Base-by-base conservation (phyloP, 2,329 filamentous ascomycete genomes). In the Rhytidhysteron rufulum region DNA sequence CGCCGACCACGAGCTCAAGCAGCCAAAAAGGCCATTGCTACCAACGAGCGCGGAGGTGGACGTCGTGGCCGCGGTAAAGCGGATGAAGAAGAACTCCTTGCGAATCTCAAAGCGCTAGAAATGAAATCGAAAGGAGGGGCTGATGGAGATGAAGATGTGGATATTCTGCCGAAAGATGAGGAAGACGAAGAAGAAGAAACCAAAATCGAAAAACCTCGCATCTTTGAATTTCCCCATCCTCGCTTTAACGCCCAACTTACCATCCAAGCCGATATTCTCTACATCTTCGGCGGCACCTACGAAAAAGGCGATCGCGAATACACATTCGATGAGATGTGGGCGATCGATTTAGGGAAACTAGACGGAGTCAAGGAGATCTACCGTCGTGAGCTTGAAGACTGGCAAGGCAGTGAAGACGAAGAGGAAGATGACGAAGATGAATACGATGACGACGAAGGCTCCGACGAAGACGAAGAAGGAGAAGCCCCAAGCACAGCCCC, bases 271-370 rank as follows among this genome's bases (percentile, higher is more conserved):
- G 93, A 98, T 62, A 82, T 87, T 7, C 75, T 97, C 1, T 98
- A 91, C 67, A 88, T 97, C 39, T 97, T 94, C 57, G 90, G 93
- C 21, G 93, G 93, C 15, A 98, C 91, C 0, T 96, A 86, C 55
- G 93, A 98, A 61, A 93, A 95, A 61, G 91, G 88, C 15, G 93
- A 98, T 56, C 79, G 88, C 17, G 93, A 98, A 65, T 95, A 86
- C 57, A 97, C 90, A 0, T 95, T 97, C 65, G 90, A 96, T 53
- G 93, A 98, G 56, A 74, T 98, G 66, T 94, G 94, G 67, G 84
- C 88, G 2, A 82, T 97, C 44, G 89, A 98, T 57, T 74, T 98
- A n/a, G 90, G 85, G 44, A 96, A 95, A 66, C 75, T 98, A 45
- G 89, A 97, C 53, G 93, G 93, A 3, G 91, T 93, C 49, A 91